phyloP scores from a whole-genome alignment of 2,329 filamentous ascomycete genomes.

The Fusarium chaquense region DNA sequence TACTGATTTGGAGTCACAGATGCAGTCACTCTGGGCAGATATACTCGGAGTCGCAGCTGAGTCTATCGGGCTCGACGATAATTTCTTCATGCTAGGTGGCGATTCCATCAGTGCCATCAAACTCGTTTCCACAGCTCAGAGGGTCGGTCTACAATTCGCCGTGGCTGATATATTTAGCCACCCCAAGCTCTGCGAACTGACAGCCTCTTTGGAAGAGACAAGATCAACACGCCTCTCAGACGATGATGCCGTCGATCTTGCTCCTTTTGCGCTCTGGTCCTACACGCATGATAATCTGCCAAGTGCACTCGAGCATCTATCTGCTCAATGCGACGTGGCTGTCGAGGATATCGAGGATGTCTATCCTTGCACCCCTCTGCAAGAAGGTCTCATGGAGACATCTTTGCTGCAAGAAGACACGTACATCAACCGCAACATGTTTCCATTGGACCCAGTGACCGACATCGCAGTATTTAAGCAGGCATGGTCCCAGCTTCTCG shows the following conservation, averaged over 20 bases:
- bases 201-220: slow-evolving; percentile 10
- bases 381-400: slow-evolving; percentile 12
- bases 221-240: slow-evolving; percentile 9
- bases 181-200: slow-evolving; percentile 17
- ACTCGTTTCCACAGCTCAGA: slow-evolving; percentile 10
- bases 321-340: slow-evolving; percentile 7
- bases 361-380: slow-evolving; percentile 13
- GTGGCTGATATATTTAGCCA: slow-evolving; percentile 13
- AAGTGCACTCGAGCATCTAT: slow-evolving; percentile 15
- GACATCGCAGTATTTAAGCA: slow-evolving; percentile 13
- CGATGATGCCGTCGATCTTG: slow-evolving; percentile 1
- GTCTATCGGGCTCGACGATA: slow-evolving; percentile 11
- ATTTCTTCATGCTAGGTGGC: slow-evolving; percentile 14
- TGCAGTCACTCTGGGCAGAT: slow-evolving; percentile 14
- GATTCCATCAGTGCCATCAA: slow-evolving; percentile 10
- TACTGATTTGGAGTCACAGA: slow-evolving; percentile 13
- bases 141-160: slow-evolving; percentile 12
- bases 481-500: slow-evolving; percentile 14
- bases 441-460: slow-evolving; percentile 9
- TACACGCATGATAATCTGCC: slow-evolving; percentile 11
- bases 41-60: slow-evolving; percentile 12
- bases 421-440: slow-evolving; percentile 14
- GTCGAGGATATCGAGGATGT: slow-evolving; percentile 12
- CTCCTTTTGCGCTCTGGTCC: slow-evolving; percentile 13
- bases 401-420: slow-evolving; percentile 12